Evolutionary conservation across 345 rosid species (phyloP).

Genomic region (Syzygium oleosum): DNA sequence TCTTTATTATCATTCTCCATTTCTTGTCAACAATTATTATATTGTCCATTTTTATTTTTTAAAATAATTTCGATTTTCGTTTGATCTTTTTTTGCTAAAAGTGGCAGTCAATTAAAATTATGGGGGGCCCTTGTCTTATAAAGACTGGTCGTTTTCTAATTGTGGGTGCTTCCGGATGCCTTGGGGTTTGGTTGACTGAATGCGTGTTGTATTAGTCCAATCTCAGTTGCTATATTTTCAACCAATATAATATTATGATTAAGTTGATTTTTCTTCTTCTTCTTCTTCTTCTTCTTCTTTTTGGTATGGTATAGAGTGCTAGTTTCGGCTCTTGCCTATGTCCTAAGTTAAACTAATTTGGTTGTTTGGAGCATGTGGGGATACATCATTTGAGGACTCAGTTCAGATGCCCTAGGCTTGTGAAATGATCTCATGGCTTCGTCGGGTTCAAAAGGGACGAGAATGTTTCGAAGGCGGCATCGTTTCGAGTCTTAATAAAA

Average conservation of each 20-base stretch:
- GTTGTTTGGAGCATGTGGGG: background rate
- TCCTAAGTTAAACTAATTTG: background rate
- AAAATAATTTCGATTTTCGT: background rate
- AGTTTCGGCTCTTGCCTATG: background rate
- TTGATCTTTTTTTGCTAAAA: background rate
- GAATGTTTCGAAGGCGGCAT: background rate
- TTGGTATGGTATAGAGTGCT: too few species aligned
- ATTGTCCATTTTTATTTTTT: background rate
- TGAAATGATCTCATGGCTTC: accelerated
- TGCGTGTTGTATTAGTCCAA: background rate
- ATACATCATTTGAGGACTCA: background rate
- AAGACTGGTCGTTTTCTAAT: background rate
- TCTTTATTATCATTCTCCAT: background rate
- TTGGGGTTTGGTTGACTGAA: background rate
- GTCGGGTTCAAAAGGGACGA: accelerated
- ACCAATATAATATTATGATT: background rate
- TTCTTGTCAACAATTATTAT: background rate
- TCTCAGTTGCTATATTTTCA: background rate
- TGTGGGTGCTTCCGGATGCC: background rate
- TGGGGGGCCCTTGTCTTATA: background rate
- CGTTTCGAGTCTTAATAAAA: background rate
- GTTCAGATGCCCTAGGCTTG: background rate
- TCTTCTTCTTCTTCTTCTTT: too few species aligned
- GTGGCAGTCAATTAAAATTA: background rate
- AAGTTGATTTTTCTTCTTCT: too few species aligned